A percentile compares a stretch with the other conserved stretches of the same genome.
Conservation (phyloP, 768 basidiomycete genomes). For the Russula olivacea region DNA sequence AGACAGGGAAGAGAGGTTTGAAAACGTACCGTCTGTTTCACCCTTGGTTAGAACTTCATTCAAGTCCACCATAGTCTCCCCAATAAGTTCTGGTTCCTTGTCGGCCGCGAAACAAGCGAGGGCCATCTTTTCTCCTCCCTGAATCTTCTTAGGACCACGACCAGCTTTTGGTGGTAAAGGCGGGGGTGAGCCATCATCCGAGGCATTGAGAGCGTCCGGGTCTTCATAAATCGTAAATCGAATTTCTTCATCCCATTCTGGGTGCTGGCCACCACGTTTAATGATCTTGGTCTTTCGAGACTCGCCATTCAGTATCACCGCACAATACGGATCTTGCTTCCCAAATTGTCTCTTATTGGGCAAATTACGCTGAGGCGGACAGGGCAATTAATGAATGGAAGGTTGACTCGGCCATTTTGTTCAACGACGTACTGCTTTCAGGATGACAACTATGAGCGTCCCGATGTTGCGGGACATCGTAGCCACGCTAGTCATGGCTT, state of each 20-base stretch:
- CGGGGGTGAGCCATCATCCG: constrained; percentile 43
- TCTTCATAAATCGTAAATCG: constrained; percentile 88
- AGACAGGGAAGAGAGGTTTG: background rate
- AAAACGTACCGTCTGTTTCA: constrained; percentile 83
- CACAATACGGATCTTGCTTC: constrained; percentile 96
- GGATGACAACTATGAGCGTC: constrained; percentile 87
- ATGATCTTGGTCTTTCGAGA: constrained; percentile 88
- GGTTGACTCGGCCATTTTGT: background rate
- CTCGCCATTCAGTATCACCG: constrained; percentile 71
- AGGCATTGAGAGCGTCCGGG: constrained; percentile 32
- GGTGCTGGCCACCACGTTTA: constrained; percentile 95
- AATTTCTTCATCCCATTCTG: constrained; percentile 98
- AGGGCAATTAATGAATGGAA: constrained; percentile 2
- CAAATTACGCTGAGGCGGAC: constrained; percentile 59
- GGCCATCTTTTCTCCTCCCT: constrained; percentile 69
- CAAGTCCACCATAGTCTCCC: constrained; percentile 83
- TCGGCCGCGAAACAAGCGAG: constrained; percentile 94
- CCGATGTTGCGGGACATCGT: constrained; percentile 71
- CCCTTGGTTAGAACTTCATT: constrained; percentile 89
- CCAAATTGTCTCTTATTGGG: constrained; percentile 90
- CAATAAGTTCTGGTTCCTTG: constrained; percentile 92
- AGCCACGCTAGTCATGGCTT: constrained; percentile 40
- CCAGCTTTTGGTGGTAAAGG: constrained; percentile 61
- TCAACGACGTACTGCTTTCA: constrained; percentile 74
- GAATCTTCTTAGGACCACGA: constrained; percentile 43